Evolutionary conservation across 805 yeast genomes (phyloP).

Genomic region (Metschnikowia kofuensis): DNA sequence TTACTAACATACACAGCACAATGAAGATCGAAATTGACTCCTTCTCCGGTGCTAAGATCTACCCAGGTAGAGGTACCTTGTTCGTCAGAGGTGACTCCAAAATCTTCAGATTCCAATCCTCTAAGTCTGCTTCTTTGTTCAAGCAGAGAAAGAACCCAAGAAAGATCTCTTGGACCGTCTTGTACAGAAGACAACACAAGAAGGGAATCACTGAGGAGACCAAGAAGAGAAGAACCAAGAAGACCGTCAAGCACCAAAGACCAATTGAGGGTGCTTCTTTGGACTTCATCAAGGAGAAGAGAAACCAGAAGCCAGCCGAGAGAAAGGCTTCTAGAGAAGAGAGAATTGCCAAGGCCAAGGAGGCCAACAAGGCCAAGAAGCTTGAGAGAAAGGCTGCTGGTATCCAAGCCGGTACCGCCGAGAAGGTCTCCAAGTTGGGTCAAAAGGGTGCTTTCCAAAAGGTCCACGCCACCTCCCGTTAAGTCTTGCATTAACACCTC

Average conservation of each 20-base stretch:
- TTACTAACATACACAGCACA: conserved; percentile 40
- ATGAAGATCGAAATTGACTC: conserved; percentile 99
- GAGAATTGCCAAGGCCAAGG: conserved; percentile 80
- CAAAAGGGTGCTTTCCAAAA: conserved; percentile 98
- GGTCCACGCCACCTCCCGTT: conserved; percentile 96
- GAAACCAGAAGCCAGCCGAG: conserved; percentile 91
- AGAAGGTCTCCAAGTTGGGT: conserved; percentile 79
- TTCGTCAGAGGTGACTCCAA: conserved; percentile 99
- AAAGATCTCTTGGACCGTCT: conserved; percentile 99
- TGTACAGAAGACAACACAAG: conserved; percentile 99
- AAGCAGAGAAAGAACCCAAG: conserved; percentile 99
- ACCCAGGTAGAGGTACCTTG: conserved; percentile 99
- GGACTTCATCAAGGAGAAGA: conserved; percentile 97
- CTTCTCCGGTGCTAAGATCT: conserved; percentile 98
- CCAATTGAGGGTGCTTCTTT: conserved; percentile 99
- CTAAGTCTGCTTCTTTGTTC: conserved; percentile 97
- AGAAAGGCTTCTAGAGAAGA: conserved; percentile 97
- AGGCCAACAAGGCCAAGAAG: conserved; percentile 86
- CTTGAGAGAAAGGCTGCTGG: conserved; percentile 93
- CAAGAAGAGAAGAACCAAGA: conserved; percentile 94
- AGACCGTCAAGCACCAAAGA: conserved; percentile 97
- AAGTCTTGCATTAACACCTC: conserved; percentile 29
- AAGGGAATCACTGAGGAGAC: conserved; percentile 99
- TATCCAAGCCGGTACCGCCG: conserved; percentile 57
- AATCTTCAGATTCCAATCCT: conserved; percentile 98